These are phyloP conservation scores for Ustilago nuda DNA, from an alignment of 1,284 basidiomycete genomes.

Conservation along the genomic window DNA sequence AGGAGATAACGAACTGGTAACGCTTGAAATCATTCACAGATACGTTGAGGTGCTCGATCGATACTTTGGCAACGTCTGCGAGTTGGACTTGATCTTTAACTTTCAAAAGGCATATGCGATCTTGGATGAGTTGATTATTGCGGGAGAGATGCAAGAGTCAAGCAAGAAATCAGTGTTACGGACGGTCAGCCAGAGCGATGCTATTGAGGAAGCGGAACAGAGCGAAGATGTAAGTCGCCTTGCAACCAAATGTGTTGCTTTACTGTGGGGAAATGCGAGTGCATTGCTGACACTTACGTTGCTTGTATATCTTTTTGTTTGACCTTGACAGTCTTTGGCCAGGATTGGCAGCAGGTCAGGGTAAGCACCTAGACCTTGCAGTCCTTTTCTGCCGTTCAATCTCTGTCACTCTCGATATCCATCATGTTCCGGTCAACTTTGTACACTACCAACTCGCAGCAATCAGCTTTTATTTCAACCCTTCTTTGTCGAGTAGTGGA, in stretches of 20 bases:
- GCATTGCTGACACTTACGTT: constrained; percentile 4
- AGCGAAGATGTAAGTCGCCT: constrained; percentile 66
- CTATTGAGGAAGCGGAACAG: constrained; percentile 69
- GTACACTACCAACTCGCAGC: constrained; percentile 20
- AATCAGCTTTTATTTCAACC: not conserved
- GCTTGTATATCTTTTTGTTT: not conserved
- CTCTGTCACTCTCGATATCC: not conserved
- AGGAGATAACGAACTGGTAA: constrained; percentile 89
- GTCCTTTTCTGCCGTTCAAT: not conserved
- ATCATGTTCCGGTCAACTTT: constrained; percentile 4
- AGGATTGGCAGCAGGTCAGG: constrained; percentile 63
- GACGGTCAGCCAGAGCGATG: constrained; percentile 74
- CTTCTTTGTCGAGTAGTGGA: not conserved
- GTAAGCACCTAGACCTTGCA: constrained; percentile 1
- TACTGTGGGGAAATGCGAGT: not conserved
- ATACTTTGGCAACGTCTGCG: constrained; percentile 89
- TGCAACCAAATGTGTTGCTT: not conserved
- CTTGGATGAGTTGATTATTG: constrained; percentile 95
- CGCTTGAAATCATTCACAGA: constrained; percentile 95
- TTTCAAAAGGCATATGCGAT: constrained; percentile 69
- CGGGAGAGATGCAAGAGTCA: constrained; percentile 97
- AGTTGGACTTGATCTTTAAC: constrained; percentile 69
- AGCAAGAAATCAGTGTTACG: constrained; percentile 96
- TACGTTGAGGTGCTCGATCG: constrained; percentile 99
- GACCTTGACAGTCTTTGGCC: constrained; percentile 47